Base-by-base conservation (phyloP, 2,329 filamentous ascomycete genomes). In the Talaromyces albobiverticillius region DNA sequence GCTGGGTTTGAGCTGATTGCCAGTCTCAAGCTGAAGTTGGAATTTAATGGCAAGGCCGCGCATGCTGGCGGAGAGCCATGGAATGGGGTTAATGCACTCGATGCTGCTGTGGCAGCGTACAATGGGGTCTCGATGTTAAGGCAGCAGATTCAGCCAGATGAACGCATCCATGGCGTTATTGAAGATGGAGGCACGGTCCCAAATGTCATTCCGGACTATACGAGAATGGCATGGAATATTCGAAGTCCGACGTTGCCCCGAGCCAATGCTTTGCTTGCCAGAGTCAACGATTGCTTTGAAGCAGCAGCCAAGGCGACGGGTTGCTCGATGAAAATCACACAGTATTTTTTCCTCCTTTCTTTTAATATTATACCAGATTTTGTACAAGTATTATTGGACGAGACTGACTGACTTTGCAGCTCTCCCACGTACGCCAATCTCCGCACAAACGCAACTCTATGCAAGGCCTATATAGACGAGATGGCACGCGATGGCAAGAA, bases 31-130 rank as follows among this genome's bases (percentile, higher is more conserved):
- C 55, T 65, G 23, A 55, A 46, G 9, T 65, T 71, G 13, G 66
- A 66, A 55, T 77, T 76, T 56, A 67, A 63, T 1, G 83, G 82
- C 1, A 75, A 74, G 49, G 78, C 78, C 53, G 80, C 82, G 0
- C 82, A 84, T 59, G 82, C 81, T 0, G 81, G 78, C 0, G 76
- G 76, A 3, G 76, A 71, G n/a, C 82, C 82, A 0, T 84, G 81
- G 81, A 71, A 81, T 6, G 82, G 82, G 0, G 73, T 80, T 59
- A 85, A 85, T 61, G 82, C 82, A 0, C 73, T 84, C 0, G 82
- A 85, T 59, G 82, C 81, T 0, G 62, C 82, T 20, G 70, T 84
- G 2, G 70, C 73, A 0, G 76, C 70, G 0, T 75, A 75, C 54
- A 68, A 68, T 43, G 69, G 68, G 41, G 64, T 85, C 4, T 76